phyloP scores from a whole-genome alignment of 495 filamentous ascomycete genomes.

The Hypoxylon rickii region DNA sequence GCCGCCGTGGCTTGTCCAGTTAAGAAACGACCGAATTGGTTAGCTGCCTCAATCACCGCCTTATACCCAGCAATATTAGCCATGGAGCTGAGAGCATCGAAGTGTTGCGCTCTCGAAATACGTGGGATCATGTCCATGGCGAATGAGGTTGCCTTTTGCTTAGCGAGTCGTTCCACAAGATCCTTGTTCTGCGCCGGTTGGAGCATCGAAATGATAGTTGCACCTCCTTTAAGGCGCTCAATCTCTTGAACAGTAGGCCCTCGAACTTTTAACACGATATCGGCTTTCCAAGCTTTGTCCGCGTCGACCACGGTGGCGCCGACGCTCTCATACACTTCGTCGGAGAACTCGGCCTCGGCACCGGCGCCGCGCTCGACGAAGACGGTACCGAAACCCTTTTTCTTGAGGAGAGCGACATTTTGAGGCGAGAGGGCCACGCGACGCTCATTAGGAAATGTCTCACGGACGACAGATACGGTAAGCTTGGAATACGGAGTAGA shows the following conservation, averaged over 20 bases:
- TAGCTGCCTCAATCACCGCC: conserved; percentile 80
- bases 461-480: conserved; percentile 71
- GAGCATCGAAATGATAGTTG: conserved; percentile 74
- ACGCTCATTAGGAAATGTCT: conserved; percentile 71
- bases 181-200: conserved; percentile 73
- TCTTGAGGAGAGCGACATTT: conserved; percentile 74
- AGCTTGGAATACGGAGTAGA: conserved; percentile 68
- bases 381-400: conserved; percentile 77
- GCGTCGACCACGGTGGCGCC: conserved; percentile 72
- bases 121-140: conserved; percentile 87
- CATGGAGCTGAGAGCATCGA: conserved; percentile 83
- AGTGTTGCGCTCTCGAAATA: conserved; percentile 79
- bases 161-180: conserved; percentile 68
- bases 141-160: conserved; percentile 67
- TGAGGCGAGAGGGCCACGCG: conserved; percentile 80
- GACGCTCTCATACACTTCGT: conserved; percentile 70
- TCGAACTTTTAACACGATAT: conserved; percentile 80
- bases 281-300: conserved; percentile 66
- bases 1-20: conserved; percentile 85
- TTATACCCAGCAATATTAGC: conserved; percentile 89
- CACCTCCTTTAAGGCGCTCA: conserved; percentile 61
- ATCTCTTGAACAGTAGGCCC: conserved; percentile 69
- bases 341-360: conserved; percentile 70
- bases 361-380: conserved; percentile 77
- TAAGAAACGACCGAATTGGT: conserved; percentile 79